phyloP scores from a whole-genome alignment of 352 stramenopile species.

The Elongisporangium anandrum region DNA sequence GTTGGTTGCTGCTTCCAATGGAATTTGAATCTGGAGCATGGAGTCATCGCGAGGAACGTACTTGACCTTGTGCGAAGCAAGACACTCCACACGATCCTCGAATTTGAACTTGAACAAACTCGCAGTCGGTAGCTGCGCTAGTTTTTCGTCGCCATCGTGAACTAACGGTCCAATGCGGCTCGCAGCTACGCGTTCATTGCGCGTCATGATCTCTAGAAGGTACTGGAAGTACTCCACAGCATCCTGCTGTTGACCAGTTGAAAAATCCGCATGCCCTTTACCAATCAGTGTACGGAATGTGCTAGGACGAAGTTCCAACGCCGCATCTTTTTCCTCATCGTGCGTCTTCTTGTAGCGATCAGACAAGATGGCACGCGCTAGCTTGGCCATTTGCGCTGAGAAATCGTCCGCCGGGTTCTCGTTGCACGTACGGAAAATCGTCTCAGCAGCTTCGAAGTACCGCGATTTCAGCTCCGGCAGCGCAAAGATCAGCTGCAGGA shows the following conservation, averaged over 20 bases:
- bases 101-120: conserved; percentile 93
- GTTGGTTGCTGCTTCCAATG: conserved; percentile 84
- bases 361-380: conserved; percentile 84
- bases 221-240: conserved; percentile 97
- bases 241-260: conserved; percentile 97
- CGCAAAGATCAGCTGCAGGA: conserved; percentile 93
- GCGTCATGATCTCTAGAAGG: conserved; percentile 91
- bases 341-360: conserved; percentile 78
- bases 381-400: conserved; percentile 91
- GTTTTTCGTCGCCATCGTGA: conserved; percentile 18
- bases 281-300: conserved; percentile 96
- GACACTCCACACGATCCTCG: conserved; percentile 78
- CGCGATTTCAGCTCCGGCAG: conserved; percentile 70
- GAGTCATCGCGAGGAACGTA: conserved; percentile 82
- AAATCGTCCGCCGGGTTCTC: conserved; percentile 72
- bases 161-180: conserved; percentile 49
- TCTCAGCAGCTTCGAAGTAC: conserved; percentile 55
- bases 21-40: conserved; percentile 84
- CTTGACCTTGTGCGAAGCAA: conserved; percentile 79
- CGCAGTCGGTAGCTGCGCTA: conserved; percentile 54
- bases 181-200: conserved; percentile 64
- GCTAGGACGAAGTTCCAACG: conserved; percentile 48
- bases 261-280: conserved; percentile 95
- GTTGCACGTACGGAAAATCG: conserved; percentile 51
- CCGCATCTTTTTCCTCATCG: conserved; percentile 35